phyloP scores from a whole-genome alignment of 805 yeast genomes.

The Pichia nanzhaoensis region DNA sequence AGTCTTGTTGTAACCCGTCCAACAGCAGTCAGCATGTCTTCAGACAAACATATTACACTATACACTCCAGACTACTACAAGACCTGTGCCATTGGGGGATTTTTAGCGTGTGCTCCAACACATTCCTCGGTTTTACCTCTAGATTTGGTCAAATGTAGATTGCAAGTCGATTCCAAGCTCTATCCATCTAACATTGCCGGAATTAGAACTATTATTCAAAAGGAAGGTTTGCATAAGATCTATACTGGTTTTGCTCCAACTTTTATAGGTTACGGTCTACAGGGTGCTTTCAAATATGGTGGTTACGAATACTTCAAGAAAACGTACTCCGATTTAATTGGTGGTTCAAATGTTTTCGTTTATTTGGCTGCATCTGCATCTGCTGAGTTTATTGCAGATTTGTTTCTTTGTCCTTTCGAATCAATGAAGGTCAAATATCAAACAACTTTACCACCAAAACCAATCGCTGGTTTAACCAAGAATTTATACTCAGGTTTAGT shows the following conservation, averaged over 20 bases:
- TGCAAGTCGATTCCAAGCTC: conserved; percentile 73
- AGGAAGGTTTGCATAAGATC: conserved; percentile 69
- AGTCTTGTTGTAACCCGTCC: not conserved
- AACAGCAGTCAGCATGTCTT: not conserved
- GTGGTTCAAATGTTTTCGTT: conserved; percentile 65
- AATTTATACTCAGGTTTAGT: conserved; percentile 76
- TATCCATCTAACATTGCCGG: conserved; percentile 78
- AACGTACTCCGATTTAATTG: conserved; percentile 60
- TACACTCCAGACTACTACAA: conserved; percentile 58
- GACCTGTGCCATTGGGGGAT: conserved; percentile 74
- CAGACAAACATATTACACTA: conserved; percentile 36
- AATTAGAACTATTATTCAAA: conserved; percentile 65
- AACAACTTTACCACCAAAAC: conserved; percentile 81
- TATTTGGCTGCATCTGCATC: conserved; percentile 83
- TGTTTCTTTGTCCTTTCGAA: conserved; percentile 88
- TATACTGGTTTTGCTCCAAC: conserved; percentile 93
- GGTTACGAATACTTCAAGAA: conserved; percentile 88
- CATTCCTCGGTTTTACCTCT: conserved; percentile 90
- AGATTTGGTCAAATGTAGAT: conserved; percentile 88
- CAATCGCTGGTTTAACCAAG: conserved; percentile 57
- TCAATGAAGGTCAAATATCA: conserved; percentile 93
- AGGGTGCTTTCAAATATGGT: conserved; percentile 97
- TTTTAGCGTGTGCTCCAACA: conserved; percentile 93
- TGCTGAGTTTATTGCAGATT: conserved; percentile 91
- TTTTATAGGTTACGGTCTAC: conserved; percentile 84